phyloP scores from a whole-genome alignment of 768 basidiomycete species.

The Mycena vulgaris region DNA sequence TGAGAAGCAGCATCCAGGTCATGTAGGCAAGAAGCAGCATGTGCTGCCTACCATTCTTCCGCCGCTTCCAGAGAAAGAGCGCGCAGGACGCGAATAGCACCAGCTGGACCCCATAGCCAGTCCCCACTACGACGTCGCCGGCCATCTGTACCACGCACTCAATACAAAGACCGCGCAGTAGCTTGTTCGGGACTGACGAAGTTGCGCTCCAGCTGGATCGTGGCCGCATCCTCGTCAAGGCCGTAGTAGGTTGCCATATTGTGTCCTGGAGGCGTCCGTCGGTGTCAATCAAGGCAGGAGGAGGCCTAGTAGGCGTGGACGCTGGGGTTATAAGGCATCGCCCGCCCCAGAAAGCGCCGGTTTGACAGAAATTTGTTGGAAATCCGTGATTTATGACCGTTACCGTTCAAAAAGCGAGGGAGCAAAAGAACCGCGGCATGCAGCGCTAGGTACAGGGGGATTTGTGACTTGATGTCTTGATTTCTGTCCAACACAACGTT shows the following conservation, averaged over 20 bases:
- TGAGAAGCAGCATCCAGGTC: slow-evolving; percentile 53
- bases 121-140: slow-evolving; percentile 59
- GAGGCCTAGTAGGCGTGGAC: neutral
- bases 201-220: slow-evolving; percentile 46
- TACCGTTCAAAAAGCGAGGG: no score
- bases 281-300: neutral
- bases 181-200: slow-evolving; percentile 27
- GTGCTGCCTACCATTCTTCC: slow-evolving; percentile 45
- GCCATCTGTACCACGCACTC: slow-evolving; percentile 51
- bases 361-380: no score
- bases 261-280: neutral
- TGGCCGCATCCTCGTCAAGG: neutral
- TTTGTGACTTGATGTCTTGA: no score
- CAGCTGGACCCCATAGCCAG: slow-evolving; percentile 60
- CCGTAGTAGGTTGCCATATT: neutral
- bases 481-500: no score
- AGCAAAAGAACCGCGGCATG: no score
- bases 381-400: no score
- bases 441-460: no score
- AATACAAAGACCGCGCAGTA: neutral
- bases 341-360: no score
- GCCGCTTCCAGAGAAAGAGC: slow-evolving; percentile 54
- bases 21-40: slow-evolving; percentile 57
- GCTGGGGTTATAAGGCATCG: no score
- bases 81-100: slow-evolving; percentile 55